Evolutionary conservation across 345 rosid species (phyloP).

Genomic region (Raphanus sativus): DNA sequence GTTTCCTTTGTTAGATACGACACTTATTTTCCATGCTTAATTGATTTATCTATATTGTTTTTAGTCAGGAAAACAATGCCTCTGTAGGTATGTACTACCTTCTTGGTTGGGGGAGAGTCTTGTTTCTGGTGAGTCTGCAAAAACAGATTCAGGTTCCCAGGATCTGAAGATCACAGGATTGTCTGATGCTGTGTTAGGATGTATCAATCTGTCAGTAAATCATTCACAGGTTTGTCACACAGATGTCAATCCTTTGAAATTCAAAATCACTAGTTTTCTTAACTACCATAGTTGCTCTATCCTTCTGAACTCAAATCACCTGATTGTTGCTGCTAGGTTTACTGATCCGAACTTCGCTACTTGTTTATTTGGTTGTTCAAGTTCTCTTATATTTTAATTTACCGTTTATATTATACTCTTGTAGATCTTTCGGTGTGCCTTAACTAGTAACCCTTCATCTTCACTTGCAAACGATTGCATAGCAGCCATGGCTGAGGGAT

Average conservation of each 20-base stretch:
- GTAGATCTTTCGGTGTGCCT: conserved; percentile 81
- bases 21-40: conserved; percentile 4
- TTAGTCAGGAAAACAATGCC: conserved; percentile 94
- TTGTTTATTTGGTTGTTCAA: conserved; percentile 25
- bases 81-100: conserved; percentile 78
- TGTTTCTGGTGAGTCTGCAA: conserved; percentile 48
- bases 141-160: conserved; percentile 47
- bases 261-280: conserved; percentile 18
- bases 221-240: conserved; percentile 64
- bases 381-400: conserved; percentile 10
- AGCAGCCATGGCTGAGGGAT: conserved; percentile 86
- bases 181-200: conserved; percentile 83
- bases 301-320: conserved; percentile 13
- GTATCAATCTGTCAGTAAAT: conserved; percentile 67
- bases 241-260: conserved; percentile 10
- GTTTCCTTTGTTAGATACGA: neutral
- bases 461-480: conserved; percentile 84
- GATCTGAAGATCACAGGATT: conserved; percentile 72
- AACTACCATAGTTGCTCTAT: conserved; percentile 7
- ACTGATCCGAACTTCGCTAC: conserved; percentile 2
- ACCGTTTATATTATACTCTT: conserved; percentile 26
- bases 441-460: conserved; percentile 71
- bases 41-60: conserved; percentile 25
- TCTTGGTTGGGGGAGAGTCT: conserved; percentile 51
- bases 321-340: conserved; percentile 16